These are phyloP conservation scores for Clathrospora elynae DNA, from an alignment of 2,329 filamentous ascomycete species.

Conservation along the genomic window DNA sequence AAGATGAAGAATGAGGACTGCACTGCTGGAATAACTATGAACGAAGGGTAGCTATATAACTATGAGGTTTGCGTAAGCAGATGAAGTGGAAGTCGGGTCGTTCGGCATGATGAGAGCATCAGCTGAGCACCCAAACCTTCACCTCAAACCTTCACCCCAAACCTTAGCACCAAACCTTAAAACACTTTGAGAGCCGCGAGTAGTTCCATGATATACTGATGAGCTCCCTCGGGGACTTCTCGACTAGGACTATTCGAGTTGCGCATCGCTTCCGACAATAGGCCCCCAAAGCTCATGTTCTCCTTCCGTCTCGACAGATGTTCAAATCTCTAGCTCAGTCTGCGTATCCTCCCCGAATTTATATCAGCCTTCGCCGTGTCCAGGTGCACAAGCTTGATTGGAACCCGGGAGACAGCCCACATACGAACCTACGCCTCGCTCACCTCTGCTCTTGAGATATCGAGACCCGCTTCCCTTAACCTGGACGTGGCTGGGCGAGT, in stretches of 20 bases:
- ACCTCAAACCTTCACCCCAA: too few relatives aligned
- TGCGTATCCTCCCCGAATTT: background rate
- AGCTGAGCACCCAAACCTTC: too few relatives aligned
- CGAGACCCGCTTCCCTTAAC: background rate
- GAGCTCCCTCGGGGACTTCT: too few relatives aligned
- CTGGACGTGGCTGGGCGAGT: background rate
- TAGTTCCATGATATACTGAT: too few relatives aligned
- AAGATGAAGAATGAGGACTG: too few relatives aligned
- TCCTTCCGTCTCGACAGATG: background rate
- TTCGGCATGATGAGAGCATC: too few relatives aligned
- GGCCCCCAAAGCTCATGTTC: background rate
- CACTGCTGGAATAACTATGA: too few relatives aligned
- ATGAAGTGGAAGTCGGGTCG: too few relatives aligned
- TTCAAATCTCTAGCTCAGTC: background rate
- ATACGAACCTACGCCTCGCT: constrained; percentile 24
- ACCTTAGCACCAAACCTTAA: too few relatives aligned
- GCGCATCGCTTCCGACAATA: background rate
- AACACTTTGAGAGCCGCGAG: too few relatives aligned
- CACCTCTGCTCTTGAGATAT: constrained; percentile 13
- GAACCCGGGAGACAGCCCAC: constrained; percentile 9
- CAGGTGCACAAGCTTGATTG: background rate
- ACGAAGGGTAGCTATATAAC: too few relatives aligned
- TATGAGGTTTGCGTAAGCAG: too few relatives aligned
- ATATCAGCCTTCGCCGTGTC: background rate
- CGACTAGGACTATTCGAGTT: background rate